Evolutionary conservation across 192 early-diverging fungal species (phyloP).

Genomic region (Coemansia sp.): DNA sequence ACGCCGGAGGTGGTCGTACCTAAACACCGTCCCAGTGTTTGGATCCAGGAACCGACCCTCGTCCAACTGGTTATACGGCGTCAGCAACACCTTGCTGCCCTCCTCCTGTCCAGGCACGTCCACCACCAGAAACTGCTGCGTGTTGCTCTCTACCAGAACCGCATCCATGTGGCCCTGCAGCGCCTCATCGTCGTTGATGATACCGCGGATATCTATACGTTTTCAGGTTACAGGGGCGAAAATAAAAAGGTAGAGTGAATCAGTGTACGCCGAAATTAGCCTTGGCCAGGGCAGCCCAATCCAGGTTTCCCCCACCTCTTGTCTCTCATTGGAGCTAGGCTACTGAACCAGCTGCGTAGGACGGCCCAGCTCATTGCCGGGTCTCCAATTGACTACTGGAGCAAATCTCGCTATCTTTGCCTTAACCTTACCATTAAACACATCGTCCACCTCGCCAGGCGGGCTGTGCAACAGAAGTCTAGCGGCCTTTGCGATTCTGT

Average conservation of each 20-base stretch:
- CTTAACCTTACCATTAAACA: conserved; percentile 93
- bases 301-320: too few relatives aligned
- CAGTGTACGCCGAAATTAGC: too few relatives aligned
- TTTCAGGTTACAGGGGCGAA: too few relatives aligned
- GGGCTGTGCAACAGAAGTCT: conserved; percentile 80
- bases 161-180: conserved; percentile 63
- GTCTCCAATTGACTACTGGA: too few relatives aligned
- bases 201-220: conserved; percentile 85
- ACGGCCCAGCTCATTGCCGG: too few relatives aligned
- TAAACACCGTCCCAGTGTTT: conserved; percentile 63
- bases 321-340: too few relatives aligned
- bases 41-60: conserved; percentile 71
- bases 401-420: too few relatives aligned
- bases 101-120: conserved; percentile 58
- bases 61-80: conserved; percentile 66
- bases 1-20: conserved; percentile 77
- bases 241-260: too few relatives aligned
- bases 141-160: conserved; percentile 80
- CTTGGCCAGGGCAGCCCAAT: too few relatives aligned
- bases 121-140: conserved; percentile 73
- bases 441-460: conserved; percentile 96
- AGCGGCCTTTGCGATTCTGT: conserved; percentile 72
- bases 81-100: conserved; percentile 62
- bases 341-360: too few relatives aligned
- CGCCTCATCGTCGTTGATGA: conserved; percentile 75